Conservation (phyloP, 352 stramenopile genomes). For the Phytophthora cactorum region DNA sequence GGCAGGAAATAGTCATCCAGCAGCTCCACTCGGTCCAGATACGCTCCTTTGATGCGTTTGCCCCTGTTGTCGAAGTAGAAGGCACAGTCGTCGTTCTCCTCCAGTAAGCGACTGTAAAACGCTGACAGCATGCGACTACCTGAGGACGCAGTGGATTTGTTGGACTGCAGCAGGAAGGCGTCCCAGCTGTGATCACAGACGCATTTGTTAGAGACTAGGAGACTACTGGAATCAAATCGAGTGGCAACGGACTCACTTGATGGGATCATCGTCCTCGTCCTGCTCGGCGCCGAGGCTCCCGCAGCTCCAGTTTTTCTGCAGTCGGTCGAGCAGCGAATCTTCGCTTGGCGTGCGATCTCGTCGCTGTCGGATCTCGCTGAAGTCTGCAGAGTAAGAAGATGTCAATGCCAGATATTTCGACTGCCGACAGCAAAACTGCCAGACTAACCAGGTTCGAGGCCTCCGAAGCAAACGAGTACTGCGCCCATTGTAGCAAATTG, state of each 20-base stretch:
- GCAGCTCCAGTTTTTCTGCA: conserved; percentile 62
- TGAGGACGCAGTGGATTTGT: conserved; percentile 56
- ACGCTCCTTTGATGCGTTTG: conserved; percentile 59
- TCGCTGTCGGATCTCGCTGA: conserved; percentile 18
- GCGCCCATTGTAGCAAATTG: conserved; percentile 54
- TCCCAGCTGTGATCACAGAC: conserved; percentile 48
- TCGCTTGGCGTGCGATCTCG: conserved; percentile 21
- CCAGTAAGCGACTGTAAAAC: conserved; percentile 81
- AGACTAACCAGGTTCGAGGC: conserved; percentile 20
- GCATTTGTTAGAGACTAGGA: not conserved
- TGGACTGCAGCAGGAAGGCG: conserved; percentile 46
- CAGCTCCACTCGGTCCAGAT: conserved; percentile 57
- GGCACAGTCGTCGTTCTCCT: conserved; percentile 69
- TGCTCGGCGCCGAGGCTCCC: conserved; percentile 21
- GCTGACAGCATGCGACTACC: conserved; percentile 79
- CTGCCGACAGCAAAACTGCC: not conserved
- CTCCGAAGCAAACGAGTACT: conserved; percentile 60
- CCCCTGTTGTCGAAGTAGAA: conserved; percentile 65
- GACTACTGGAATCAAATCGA: not conserved
- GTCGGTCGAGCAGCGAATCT: conserved; percentile 53
- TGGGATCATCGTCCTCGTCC: conserved; percentile 33
- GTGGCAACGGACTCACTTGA: conserved; percentile 28
- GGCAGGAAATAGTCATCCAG: conserved; percentile 67
- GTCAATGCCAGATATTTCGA: not conserved
- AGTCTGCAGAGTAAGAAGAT: conserved; percentile 7